Conservation (phyloP, 257 asterid genomes). For the Plectranthus barbatus region DNA sequence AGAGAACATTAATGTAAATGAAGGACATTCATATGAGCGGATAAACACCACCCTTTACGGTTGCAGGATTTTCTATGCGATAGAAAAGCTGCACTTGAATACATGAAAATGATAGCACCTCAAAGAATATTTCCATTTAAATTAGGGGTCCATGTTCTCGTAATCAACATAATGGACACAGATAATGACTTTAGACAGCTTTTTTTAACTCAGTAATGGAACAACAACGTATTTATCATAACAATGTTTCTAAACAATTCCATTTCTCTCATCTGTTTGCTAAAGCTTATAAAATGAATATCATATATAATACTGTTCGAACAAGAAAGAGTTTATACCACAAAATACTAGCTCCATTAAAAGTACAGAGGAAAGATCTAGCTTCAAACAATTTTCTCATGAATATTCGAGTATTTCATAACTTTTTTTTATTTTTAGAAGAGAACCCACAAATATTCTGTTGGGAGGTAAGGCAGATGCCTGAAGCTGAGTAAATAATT, state of each 20-base stretch:
- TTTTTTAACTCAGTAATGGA: not conserved
- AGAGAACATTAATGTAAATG: conserved; percentile 11
- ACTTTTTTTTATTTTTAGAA: not conserved
- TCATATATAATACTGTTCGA: too few relatives aligned
- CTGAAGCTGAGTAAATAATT: not conserved
- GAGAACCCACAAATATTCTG: not conserved
- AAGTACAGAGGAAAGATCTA: not conserved
- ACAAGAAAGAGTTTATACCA: not conserved
- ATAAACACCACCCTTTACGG: conserved; percentile 44
- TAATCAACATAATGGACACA: not conserved
- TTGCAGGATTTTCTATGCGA: conserved; percentile 63
- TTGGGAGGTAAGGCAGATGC: not conserved
- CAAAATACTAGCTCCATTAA: not conserved
- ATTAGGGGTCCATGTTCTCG: not conserved
- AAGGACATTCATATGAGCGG: conserved; percentile 46
- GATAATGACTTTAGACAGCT: not conserved
- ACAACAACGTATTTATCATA: not conserved
- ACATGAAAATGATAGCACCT: conserved; percentile 14
- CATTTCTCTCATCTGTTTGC: not conserved
- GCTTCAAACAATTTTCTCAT: too few relatives aligned
- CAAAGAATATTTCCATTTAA: not conserved
- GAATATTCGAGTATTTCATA: not conserved
- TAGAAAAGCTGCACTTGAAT: conserved; percentile 36
- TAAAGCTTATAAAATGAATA: not conserved
- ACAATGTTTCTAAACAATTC: not conserved